Evolutionary conservation across 2,329 filamentous ascomycete species (phyloP), one percentile per base, ranked within the genome.

Genomic region (Tothia fuscella): DNA sequence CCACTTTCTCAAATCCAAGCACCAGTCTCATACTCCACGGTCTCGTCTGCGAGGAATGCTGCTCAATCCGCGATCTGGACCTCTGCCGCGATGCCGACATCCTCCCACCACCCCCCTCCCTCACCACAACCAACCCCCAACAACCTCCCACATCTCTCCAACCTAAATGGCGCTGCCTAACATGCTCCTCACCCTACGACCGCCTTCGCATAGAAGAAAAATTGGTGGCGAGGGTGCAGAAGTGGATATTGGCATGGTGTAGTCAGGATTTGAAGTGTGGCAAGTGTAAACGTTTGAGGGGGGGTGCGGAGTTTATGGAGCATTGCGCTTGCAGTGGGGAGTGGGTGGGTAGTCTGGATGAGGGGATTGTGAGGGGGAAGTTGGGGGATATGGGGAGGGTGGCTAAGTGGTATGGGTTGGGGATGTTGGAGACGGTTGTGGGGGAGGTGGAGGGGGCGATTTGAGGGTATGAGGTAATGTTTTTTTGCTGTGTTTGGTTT

Each of bases 251-350:
- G 20, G 77, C 82, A 52, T 98, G 93, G 88, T 72, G 78, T 48
- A 84, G 80, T 25, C 89, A 96, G 64, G 91, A 98, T 59, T 63
- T 96, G 44, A 86, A 86, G 62, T 98, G 91, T 58, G 76, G 72
- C 24, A 85, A 85, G 51, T 79, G 75, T 52, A 60, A 59, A 31
- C 53, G 64, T 3, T 61, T 94, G 29, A 69, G 86, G 55, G 71
- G 84, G 55, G 71, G 84, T 30, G 96, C 94, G 57, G 89, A 95
- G 54, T 93, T 96, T 53, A 87, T 91, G 78, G 89, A 95, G 59
- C 88, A 96, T 61, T 98, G 93, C 62, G 82, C 80, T 9, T 98
- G 91, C 66, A 85, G 84, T 47, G 91, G 91, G 3, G 73, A 74
- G 45, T 98, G 91, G 91, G 72, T 70, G 14, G 76, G 76, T 49